Evolutionary conservation across 2,329 filamentous ascomycete species (phyloP), one percentile per base, ranked within the genome.

Genomic region (Grosmannia serpens): DNA sequence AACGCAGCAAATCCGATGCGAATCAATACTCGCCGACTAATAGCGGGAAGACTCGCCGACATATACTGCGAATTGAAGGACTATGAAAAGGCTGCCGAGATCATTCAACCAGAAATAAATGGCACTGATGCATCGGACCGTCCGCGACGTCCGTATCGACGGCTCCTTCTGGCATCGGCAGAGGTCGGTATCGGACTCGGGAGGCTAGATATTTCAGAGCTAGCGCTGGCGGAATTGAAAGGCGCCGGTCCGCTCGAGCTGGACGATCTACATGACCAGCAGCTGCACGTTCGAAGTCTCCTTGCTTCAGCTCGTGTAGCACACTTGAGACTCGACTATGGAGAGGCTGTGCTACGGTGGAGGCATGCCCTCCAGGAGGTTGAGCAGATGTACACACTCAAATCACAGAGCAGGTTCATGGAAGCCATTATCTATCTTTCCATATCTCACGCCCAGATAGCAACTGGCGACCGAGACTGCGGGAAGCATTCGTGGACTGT

Each of bases 211-310:
- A 33, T 31, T 7, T 17, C 57, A 5, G 31, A 22, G 1, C 6
- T 22, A 8, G 20, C 44, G 31, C 26, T 55, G 5, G 10, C 20
- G n/a, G 22, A 50, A 15, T 29, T 58, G 4, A 27, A 38, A 20
- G 51, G 15, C 41, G 51, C 29, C 22, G 13, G 9, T 31, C 55
- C 38, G 4, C 54, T 9, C 11, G 27, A 29, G 4, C 10, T 58
- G 3, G 46, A 53, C 10, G 56, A 59, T 33, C 17, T 55, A 2
- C 31, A 59, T 31, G 53, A 59, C 26, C 57, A 59, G 53, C 57
- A 44, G 33, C 57, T 59, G n/a, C 53, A 59, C 26, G 33, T 59
- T 53, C 57, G 57, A 15, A 2, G n/a, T 1, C 46, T 59, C 7
- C 4, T 59, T 17, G 57, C 57, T 2, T 24, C 53, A 4, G 57